Evolutionary conservation across 441 rosid species (phyloP).

Genomic region (Adansonia rubrostipa): DNA sequence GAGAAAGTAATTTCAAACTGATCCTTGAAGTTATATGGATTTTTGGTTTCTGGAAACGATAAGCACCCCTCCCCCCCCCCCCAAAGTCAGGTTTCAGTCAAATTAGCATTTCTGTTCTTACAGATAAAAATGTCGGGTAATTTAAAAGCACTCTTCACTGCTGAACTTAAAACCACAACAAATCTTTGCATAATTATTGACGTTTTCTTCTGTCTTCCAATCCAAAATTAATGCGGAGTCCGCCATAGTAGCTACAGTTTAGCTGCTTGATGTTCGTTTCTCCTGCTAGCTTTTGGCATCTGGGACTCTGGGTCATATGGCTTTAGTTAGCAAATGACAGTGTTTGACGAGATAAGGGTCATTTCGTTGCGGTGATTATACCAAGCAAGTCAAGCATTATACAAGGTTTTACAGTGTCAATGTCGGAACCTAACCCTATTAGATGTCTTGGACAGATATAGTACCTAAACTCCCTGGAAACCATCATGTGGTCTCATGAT

Average conservation of each 20-base stretch:
- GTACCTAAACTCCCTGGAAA: slow-evolving; percentile 1
- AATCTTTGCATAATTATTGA: neutral
- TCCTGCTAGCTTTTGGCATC: neutral
- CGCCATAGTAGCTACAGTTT: neutral
- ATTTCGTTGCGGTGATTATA: neutral
- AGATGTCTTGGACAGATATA: neutral
- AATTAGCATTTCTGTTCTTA: neutral
- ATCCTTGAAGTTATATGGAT: neutral
- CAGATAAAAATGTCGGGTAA: neutral
- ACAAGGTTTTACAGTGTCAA: neutral
- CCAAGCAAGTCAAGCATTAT: neutral
- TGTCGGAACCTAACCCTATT: neutral
- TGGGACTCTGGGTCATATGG: neutral
- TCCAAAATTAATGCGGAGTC: neutral
- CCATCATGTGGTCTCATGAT: neutral
- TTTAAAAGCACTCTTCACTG: neutral
- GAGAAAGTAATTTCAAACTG: neutral
- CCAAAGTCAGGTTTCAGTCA: no score
- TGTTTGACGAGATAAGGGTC: neutral
- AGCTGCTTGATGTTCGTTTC: neutral
- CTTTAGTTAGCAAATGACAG: neutral
- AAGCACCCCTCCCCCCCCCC: no score
- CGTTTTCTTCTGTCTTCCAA: neutral
- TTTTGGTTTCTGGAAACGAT: neutral
- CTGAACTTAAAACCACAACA: neutral